Conservation (phyloP, 1,139 yeast species). For the Trichomonascaceae sp. region DNA sequence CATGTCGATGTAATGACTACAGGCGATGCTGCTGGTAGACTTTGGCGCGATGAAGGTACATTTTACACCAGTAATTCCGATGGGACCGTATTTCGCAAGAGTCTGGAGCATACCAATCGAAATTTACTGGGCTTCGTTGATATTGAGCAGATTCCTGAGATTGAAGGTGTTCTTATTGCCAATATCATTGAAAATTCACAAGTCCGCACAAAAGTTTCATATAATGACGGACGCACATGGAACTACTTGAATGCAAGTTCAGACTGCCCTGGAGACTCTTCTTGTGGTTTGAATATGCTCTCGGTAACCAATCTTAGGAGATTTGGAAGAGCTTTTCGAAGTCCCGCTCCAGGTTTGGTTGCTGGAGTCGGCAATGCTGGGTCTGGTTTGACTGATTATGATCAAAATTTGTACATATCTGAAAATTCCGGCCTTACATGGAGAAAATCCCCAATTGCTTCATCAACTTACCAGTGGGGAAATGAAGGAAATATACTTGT, state of each 20-base stretch:
- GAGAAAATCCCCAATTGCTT: slow-evolving; percentile 42
- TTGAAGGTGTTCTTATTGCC: slow-evolving; percentile 71
- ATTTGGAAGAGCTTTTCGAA: slow-evolving; percentile 50
- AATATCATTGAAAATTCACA: slow-evolving; percentile 31
- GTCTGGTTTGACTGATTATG: slow-evolving; percentile 21
- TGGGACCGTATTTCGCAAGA: slow-evolving; percentile 50
- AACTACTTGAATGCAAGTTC: slow-evolving; percentile 38
- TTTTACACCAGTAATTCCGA: slow-evolving; percentile 57
- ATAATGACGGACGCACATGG: slow-evolving; percentile 68
- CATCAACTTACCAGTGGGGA: slow-evolving; percentile 60
- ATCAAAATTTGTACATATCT: slow-evolving; percentile 47
- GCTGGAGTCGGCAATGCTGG: slow-evolving; percentile 42
- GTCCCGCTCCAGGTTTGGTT: slow-evolving; percentile 69
- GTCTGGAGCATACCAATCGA: slow-evolving; percentile 42
- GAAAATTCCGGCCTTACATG: slow-evolving; percentile 76
- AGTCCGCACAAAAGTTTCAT: slow-evolving; percentile 37
- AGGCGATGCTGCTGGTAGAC: slow-evolving; percentile 10
- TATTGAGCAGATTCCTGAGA: slow-evolving; percentile 48
- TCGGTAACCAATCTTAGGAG: slow-evolving; percentile 48
- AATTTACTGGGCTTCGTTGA: slow-evolving; percentile 38
- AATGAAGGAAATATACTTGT: slow-evolving; percentile 74
- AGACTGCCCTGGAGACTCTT: slow-evolving; percentile 34
- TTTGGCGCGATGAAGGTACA: slow-evolving; percentile 29
- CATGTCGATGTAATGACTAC: slow-evolving; percentile 41
- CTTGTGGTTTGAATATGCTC: slow-evolving; percentile 54